phyloP scores from a whole-genome alignment of 2,329 filamentous ascomycete species.

The Apiospora kogelbergensis region DNA sequence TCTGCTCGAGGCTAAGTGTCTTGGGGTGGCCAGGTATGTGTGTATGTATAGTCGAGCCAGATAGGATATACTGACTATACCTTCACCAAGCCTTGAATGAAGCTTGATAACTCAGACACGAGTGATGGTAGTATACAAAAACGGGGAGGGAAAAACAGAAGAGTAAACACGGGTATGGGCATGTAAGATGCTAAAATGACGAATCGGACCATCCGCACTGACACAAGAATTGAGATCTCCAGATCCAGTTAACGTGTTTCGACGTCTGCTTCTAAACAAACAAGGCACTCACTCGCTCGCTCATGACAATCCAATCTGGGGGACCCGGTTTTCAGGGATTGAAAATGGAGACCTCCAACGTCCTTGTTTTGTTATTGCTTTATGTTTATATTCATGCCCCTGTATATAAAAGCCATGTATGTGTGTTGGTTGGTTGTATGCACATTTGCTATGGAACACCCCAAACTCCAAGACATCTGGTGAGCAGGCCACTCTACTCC shows the following conservation, averaged over 20 bases:
- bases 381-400: background rate
- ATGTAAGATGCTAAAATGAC: background rate
- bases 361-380: background rate
- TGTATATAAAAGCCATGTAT: background rate
- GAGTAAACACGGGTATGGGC: too few relatives aligned
- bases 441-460: constrained; percentile 1
- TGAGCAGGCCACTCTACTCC: background rate
- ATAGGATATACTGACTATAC: background rate
- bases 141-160: background rate
- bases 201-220: background rate
- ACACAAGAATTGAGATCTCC: background rate
- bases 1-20: background rate
- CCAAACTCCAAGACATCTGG: background rate
- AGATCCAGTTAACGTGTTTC: background rate
- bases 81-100: background rate
- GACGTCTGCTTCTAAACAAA: background rate
- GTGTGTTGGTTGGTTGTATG: background rate
- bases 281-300: background rate
- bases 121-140: background rate
- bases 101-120: background rate
- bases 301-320: background rate
- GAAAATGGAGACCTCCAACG: background rate
- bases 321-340: background rate
- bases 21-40: background rate
- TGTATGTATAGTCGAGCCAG: background rate